Conservation (phyloP, 2,329 filamentous ascomycete species). For the Chaetomiaceae sp. region DNA sequence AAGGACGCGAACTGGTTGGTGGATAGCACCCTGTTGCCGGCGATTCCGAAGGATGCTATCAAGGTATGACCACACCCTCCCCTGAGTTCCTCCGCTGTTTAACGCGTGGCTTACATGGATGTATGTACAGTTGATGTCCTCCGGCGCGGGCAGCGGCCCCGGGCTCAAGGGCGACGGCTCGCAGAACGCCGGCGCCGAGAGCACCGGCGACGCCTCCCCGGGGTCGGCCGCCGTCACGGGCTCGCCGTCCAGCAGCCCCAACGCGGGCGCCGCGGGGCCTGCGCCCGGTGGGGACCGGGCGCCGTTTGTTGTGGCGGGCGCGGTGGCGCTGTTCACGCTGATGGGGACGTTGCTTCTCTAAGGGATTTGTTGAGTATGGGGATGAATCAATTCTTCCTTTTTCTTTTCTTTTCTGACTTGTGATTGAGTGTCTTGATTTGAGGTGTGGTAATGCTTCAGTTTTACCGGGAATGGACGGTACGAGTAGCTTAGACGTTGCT, state of each 20-base stretch:
- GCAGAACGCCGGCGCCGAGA: conserved; percentile 38
- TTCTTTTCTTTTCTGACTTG: too few species aligned
- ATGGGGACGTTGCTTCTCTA: conserved; percentile 37
- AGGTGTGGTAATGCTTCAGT: too few species aligned
- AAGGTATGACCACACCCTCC: conserved; percentile 24
- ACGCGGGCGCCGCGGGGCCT: conserved; percentile 28
- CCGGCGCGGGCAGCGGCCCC: conserved; percentile 48
- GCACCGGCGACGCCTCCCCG: conserved; percentile 34
- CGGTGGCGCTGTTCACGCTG: conserved; percentile 33
- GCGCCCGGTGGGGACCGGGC: conserved; percentile 31
- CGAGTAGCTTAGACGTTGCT: too few species aligned
- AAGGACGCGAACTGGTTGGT: conserved; percentile 46
- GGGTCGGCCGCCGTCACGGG: conserved; percentile 35
- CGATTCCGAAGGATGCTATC: conserved; percentile 44
- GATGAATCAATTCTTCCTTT: too few species aligned
- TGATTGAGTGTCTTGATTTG: too few species aligned
- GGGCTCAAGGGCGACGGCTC: conserved; percentile 49
- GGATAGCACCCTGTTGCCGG: conserved; percentile 43
- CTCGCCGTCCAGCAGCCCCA: conserved; percentile 28
- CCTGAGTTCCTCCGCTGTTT: too few species aligned
- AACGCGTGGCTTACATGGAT: too few species aligned
- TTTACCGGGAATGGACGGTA: too few species aligned
- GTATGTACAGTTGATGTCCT: conserved; percentile 45
- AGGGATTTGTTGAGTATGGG: conserved; percentile 8
- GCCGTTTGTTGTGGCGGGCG: conserved; percentile 30